phyloP scores from a whole-genome alignment of 306 rosid genomes.

The Biancaea sappan region DNA sequence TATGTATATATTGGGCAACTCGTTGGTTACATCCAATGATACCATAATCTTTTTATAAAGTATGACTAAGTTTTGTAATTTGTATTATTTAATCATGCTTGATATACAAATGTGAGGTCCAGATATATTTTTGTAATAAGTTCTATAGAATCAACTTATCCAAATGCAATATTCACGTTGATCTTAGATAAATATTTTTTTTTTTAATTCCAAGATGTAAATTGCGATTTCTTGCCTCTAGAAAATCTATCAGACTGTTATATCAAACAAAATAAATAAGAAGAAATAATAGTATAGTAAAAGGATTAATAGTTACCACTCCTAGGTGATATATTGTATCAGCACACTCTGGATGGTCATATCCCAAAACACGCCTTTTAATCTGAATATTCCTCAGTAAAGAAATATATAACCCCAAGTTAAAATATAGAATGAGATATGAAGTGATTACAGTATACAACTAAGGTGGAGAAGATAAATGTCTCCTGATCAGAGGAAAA shows the following conservation, averaged over 20 bases:
- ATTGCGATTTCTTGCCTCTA: constrained; percentile 10
- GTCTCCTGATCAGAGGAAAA: constrained; percentile 10
- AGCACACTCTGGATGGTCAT: constrained; percentile 72
- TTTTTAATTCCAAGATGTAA: constrained; percentile 1
- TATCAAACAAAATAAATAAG: neutral
- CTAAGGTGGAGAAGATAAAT: constrained; percentile 19
- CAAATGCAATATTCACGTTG: constrained; percentile 11
- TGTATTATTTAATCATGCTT: neutral
- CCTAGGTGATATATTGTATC: constrained; percentile 94
- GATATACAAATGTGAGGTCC: constrained; percentile 5
- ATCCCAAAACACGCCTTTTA: constrained; percentile 75
- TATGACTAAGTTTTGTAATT: constrained; percentile 10
- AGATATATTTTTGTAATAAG: neutral
- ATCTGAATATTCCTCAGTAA: constrained; percentile 57
- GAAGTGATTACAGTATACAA: constrained; percentile 19
- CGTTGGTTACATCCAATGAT: neutral
- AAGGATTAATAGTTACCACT: constrained; percentile 57
- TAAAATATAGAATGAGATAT: constrained; percentile 16
- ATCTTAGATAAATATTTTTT: neutral
- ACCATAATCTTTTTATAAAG: neutral
- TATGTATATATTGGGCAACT: neutral
- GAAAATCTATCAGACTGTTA: constrained; percentile 17
- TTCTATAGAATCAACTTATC: neutral
- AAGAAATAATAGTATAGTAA: constrained; percentile 5
- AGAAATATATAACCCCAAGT: neutral